phyloP scores from a whole-genome alignment of 352 stramenopile species.

The Pythium myriotylum region DNA sequence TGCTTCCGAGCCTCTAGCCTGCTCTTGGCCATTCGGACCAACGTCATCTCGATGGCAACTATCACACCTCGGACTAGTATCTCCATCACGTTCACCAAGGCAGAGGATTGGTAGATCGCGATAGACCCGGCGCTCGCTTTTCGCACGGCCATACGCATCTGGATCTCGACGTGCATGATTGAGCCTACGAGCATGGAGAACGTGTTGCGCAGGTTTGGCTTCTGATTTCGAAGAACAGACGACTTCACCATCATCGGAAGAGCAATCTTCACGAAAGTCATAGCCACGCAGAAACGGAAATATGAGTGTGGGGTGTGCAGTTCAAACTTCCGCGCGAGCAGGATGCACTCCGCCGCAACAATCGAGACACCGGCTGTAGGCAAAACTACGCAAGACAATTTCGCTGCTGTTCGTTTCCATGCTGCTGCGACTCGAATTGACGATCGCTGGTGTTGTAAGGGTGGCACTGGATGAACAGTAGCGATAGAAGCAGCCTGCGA shows the following conservation, averaged over 20 bases:
- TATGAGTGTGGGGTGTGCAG: not conserved
- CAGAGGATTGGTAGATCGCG: not conserved
- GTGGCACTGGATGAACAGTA: not conserved
- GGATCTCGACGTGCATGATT: slow-evolving; percentile 13
- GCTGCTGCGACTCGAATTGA: no score
- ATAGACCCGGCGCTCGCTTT: not conserved
- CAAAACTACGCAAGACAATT: no score
- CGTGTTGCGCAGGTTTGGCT: not conserved
- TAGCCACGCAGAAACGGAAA: not conserved
- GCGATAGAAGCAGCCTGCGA: not conserved
- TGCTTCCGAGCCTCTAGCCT: no score
- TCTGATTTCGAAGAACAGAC: not conserved
- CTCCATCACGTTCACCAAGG: slow-evolving; percentile 11
- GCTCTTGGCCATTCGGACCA: no score
- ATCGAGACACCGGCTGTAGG: not conserved
- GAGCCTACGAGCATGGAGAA: slow-evolving; percentile 12
- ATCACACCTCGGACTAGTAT: not conserved
- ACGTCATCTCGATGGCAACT: not conserved
- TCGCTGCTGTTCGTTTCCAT: not conserved
- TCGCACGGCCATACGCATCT: slow-evolving; percentile 15
- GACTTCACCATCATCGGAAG: slow-evolving; percentile 5
- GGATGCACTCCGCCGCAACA: not conserved
- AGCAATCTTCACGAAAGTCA: slow-evolving; percentile 1
- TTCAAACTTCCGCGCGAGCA: not conserved
- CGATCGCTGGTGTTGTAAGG: no score